Base-by-base conservation (phyloP, 2,329 filamentous ascomycete genomes). In the Lasiodiplodia gonubiensis region DNA sequence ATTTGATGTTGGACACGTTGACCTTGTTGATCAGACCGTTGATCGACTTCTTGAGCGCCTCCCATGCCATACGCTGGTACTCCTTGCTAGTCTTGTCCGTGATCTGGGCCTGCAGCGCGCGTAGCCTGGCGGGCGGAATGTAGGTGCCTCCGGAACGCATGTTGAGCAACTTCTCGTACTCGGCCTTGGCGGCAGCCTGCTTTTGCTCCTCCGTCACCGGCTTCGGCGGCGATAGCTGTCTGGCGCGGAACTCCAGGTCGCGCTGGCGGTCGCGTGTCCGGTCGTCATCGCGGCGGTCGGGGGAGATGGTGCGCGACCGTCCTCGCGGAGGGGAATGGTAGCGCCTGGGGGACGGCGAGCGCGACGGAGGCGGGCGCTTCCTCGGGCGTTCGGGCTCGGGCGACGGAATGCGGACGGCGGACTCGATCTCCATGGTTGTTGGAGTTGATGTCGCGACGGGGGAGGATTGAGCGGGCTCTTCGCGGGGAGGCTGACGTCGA, bases 1-100 rank as follows among this genome's bases (percentile, higher is more conserved):
- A 88, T 81, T 99, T 98, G 86, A 99, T 98, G 79, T 99, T 99
- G 39, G 92, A 92, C 67, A 94, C 92, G 80, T 98, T 98, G 84
- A 97, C 92, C 84, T 99, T 99, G 86, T 99, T 99, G 86, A 99
- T 97, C 71, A 99, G 83, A 73, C 95, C 95, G 77, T 99, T 98
- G 81, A 99, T 97, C 59, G 92, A 95, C 84, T 99, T 99, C 84
- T 99, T 99, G 75, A 99, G 83, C 14, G 94, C 94, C 80, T 99
- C 95, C 95, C 95, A 99, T 10, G 94, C 93, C 92, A 99, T 97
- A 74, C 95, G 92, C 86, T 98, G 95, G 77, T 97, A 98, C 81
- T 98, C 95, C 80, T 97, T 96, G 80, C 90, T 96, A 66, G 87
- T 90, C 84, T 97, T 97, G 82, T 99, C 95, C 70, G 93, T 97